These are phyloP conservation scores for Serendipita indica DNA, from an alignment of 768 basidiomycete species.

Conservation along the genomic window DNA sequence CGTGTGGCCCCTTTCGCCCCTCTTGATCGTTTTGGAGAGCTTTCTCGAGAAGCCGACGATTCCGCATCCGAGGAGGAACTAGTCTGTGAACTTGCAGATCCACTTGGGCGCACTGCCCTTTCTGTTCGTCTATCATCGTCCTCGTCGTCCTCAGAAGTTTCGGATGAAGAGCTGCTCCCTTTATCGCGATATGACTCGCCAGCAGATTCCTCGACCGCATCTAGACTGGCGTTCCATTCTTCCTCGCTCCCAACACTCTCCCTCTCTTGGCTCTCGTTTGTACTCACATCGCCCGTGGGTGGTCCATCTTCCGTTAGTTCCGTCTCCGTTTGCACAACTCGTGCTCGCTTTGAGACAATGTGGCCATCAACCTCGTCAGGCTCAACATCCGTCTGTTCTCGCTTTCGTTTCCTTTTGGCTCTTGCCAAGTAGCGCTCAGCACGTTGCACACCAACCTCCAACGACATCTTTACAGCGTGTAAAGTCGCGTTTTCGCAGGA, in stretches of 20 bases:
- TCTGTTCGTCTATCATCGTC: neutral
- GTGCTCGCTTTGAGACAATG: neutral
- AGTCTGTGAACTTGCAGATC: neutral
- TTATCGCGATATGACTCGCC: neutral
- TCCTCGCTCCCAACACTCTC: neutral
- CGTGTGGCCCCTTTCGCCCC: too few relatives aligned
- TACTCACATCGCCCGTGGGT: neutral
- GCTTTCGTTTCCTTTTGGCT: too few relatives aligned
- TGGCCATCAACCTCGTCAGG: too few relatives aligned
- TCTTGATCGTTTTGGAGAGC: too few relatives aligned
- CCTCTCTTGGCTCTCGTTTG: neutral
- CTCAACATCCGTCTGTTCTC: neutral
- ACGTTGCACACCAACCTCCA: too few relatives aligned
- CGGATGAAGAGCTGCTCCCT: too few relatives aligned
- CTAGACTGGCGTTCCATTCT: constrained; percentile 1
- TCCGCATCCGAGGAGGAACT: neutral
- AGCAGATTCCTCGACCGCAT: neutral
- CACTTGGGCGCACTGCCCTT: neutral
- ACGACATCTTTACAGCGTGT: too few relatives aligned
- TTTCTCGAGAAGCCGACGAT: too few relatives aligned
- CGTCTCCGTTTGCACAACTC: neutral
- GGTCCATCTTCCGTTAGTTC: neutral
- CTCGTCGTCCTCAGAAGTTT: neutral
- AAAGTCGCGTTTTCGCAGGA: too few relatives aligned
- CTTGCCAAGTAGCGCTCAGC: too few relatives aligned